A percentile compares a stretch with the other conserved stretches of the same genome.
Evolutionary conservation across 2,329 filamentous ascomycete genomes (phyloP).

Genomic region (Metarhizium robertsii): DNA sequence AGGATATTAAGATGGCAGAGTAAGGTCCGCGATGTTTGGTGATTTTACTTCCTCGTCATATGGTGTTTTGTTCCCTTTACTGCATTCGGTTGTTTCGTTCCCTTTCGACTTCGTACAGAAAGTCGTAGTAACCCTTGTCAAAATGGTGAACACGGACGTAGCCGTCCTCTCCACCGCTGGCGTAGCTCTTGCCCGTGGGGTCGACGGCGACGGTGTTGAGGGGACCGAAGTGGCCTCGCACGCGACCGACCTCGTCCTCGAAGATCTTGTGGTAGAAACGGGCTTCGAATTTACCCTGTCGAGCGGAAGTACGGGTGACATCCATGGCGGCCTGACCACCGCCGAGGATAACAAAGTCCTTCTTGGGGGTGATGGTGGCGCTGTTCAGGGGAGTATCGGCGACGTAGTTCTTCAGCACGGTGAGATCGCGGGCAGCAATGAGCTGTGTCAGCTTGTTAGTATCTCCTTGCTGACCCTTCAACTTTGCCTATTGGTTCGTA

Average conservation of each 20-base stretch:
- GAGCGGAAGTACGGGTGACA: slow-evolving; percentile 85
- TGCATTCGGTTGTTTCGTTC: slow-evolving; percentile 50
- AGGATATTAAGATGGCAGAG: neutral
- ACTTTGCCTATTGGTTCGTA: neutral
- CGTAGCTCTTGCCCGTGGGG: slow-evolving; percentile 85
- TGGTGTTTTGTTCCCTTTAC: slow-evolving; percentile 8
- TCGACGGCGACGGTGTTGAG: slow-evolving; percentile 94
- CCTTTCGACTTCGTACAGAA: slow-evolving; percentile 96
- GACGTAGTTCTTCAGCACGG: slow-evolving; percentile 84
- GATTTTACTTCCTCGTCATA: neutral
- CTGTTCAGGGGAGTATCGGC: slow-evolving; percentile 95
- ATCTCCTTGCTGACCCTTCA: neutral
- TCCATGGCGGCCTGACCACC: slow-evolving; percentile 99
- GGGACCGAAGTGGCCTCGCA: slow-evolving; percentile 93
- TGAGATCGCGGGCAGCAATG: slow-evolving; percentile 75
- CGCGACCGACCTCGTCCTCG: slow-evolving; percentile 95
- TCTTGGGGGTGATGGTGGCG: slow-evolving; percentile 86
- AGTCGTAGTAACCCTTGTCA: slow-evolving; percentile 97
- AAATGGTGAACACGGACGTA: slow-evolving; percentile 98
- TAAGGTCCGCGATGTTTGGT: neutral
- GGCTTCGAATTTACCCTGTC: slow-evolving; percentile 98
- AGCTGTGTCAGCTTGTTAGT: slow-evolving; percentile 39
- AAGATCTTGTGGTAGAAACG: slow-evolving; percentile 99
- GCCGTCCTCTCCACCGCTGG: slow-evolving; percentile 92
- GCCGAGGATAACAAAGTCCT: slow-evolving; percentile 95